These are phyloP conservation scores for Lepidium didymum DNA, from an alignment of 345 rosid species.

Conservation along the genomic window DNA sequence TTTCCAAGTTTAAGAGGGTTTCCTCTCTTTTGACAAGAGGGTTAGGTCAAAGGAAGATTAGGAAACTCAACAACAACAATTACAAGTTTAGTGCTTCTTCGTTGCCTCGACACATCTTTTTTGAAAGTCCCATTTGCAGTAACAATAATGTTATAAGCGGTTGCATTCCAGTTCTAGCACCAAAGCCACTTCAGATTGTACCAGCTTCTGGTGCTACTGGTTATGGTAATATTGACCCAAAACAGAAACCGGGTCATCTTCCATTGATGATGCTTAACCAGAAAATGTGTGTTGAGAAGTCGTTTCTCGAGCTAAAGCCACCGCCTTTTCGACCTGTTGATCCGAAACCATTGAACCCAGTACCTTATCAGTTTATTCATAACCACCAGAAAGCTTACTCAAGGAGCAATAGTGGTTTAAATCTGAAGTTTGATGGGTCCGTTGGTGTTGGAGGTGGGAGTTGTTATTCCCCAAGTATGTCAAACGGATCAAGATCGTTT, in stretches of 20 bases:
- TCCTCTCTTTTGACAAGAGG: conserved; percentile 39
- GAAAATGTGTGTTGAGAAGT: conserved; percentile 36
- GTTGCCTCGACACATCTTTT: conserved; percentile 44
- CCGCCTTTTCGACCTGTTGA: conserved; percentile 28
- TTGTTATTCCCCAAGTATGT: conserved; percentile 43
- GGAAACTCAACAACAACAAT: conserved; percentile 29
- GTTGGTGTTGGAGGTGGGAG: conserved; percentile 3
- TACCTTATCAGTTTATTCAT: conserved; percentile 32
- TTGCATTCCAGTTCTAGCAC: conserved; percentile 34
- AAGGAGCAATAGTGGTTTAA: conserved; percentile 43
- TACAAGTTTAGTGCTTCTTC: conserved; percentile 34
- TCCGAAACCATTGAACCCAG: not conserved
- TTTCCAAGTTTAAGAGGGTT: conserved; percentile 47
- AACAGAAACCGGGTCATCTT: conserved; percentile 10
- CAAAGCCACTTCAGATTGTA: conserved; percentile 50
- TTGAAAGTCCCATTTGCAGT: conserved; percentile 39
- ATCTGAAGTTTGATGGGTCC: conserved; percentile 52
- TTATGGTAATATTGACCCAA: conserved; percentile 18
- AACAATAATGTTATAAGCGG: not conserved
- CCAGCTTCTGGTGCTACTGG: conserved; percentile 19
- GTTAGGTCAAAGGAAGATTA: conserved; percentile 44
- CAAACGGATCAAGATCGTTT: conserved; percentile 55
- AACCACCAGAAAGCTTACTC: conserved; percentile 42
- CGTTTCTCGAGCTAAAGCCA: conserved; percentile 39
- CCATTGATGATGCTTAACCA: conserved; percentile 12